Percentiles rank a stretch among this genome's conserved stretches.
phyloP scores from a whole-genome alignment of 352 stramenopile species.

The Phytophthora meadii region DNA sequence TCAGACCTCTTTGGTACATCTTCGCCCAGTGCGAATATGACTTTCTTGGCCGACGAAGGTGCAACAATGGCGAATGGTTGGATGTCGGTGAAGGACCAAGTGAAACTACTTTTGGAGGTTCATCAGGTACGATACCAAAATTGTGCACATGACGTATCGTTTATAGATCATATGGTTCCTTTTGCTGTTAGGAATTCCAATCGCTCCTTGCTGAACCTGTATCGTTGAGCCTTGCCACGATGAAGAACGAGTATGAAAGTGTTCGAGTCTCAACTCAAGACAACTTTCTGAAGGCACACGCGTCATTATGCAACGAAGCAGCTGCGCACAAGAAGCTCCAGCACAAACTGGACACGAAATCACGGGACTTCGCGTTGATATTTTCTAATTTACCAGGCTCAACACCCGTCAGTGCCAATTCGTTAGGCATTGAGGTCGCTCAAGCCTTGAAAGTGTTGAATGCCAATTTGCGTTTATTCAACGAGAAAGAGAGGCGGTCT shows the following conservation, averaged over 20 bases:
- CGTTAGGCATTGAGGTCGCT: conserved; percentile 34
- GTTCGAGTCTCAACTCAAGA: conserved; percentile 62
- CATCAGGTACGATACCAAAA: conserved; percentile 49
- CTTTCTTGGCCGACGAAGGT: conserved; percentile 53
- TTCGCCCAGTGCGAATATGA: conserved; percentile 32
- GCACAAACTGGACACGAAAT: conserved; percentile 69
- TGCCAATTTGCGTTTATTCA: conserved; percentile 35
- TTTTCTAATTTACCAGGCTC: conserved; percentile 38
- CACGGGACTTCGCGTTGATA: conserved; percentile 45
- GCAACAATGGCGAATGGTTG: conserved; percentile 62
- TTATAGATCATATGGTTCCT: neutral
- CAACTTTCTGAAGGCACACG: conserved; percentile 64
- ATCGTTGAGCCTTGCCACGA: conserved; percentile 71
- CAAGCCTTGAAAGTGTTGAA: conserved; percentile 38
- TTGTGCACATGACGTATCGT: neutral
- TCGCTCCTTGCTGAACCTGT: conserved; percentile 78
- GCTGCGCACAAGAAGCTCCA: conserved; percentile 55
- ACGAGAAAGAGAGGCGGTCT: conserved; percentile 44
- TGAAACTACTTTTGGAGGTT: conserved; percentile 64
- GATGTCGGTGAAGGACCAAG: conserved; percentile 67
- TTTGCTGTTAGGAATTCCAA: conserved; percentile 64
- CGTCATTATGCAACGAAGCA: conserved; percentile 54
- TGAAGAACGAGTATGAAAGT: conserved; percentile 84
- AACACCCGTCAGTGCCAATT: conserved; percentile 23
- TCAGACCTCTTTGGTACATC: conserved; percentile 55